These are phyloP conservation scores for Deinandra increscens DNA, from an alignment of 129 eudicot species.

Conservation along the genomic window DNA sequence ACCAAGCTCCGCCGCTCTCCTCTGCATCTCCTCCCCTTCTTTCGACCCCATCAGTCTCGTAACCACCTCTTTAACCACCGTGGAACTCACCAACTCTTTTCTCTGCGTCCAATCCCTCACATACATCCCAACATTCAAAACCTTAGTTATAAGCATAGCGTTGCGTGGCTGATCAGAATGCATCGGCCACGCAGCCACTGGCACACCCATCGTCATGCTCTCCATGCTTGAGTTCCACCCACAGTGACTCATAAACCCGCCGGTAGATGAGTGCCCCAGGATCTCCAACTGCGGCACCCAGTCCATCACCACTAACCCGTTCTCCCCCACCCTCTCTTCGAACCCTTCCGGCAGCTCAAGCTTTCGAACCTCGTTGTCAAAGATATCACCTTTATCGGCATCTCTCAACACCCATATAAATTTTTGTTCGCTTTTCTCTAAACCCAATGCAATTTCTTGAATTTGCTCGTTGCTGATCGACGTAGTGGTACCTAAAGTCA, in stretches of 20 bases:
- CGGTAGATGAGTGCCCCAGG: slow-evolving; percentile 35
- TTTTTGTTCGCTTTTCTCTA: slow-evolving; percentile 42
- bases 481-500: slow-evolving; percentile 29
- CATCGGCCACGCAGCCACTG: slow-evolving; percentile 49
- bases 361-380: slow-evolving; percentile 23
- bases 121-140: slow-evolving; percentile 33
- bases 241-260: slow-evolving; percentile 52
- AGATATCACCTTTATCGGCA: slow-evolving; percentile 46
- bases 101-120: slow-evolving; percentile 41
- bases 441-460: slow-evolving; percentile 48
- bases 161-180: slow-evolving; percentile 53
- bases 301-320: slow-evolving; percentile 39
- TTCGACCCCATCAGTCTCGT: slow-evolving; percentile 39
- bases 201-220: slow-evolving; percentile 46
- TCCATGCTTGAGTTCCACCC: slow-evolving; percentile 55
- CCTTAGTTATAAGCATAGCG: slow-evolving; percentile 29
- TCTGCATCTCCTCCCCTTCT: slow-evolving; percentile 40
- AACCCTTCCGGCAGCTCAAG: slow-evolving; percentile 36
- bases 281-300: slow-evolving; percentile 53
- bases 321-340: slow-evolving; percentile 30
- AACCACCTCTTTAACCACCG: slow-evolving; percentile 32
- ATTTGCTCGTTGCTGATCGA: slow-evolving; percentile 45
- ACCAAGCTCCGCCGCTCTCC: slow-evolving; percentile 38
- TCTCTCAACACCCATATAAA: slow-evolving; percentile 57
- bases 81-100: slow-evolving; percentile 35